These are phyloP conservation scores for Xylaria sp. DNA, from an alignment of 2,329 filamentous ascomycete genomes.

Conservation along the genomic window DNA sequence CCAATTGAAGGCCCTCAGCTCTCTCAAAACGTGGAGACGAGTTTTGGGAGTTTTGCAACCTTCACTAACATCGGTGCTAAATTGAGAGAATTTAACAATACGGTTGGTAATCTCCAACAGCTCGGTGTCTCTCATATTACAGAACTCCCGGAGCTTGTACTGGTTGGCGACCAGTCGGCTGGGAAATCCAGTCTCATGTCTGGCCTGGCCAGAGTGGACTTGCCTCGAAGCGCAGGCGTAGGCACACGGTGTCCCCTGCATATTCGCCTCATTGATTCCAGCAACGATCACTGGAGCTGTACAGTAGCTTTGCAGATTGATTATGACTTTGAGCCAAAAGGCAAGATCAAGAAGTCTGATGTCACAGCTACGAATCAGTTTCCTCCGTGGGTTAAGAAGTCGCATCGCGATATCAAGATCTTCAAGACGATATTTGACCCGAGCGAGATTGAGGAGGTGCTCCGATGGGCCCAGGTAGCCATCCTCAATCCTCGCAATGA, in stretches of 20 bases:
- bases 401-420: slow-evolving; percentile 58
- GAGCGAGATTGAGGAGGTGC: slow-evolving; percentile 71
- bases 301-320: slow-evolving; percentile 72
- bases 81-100: slow-evolving; percentile 73
- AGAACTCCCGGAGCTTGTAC: slow-evolving; percentile 79
- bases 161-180: slow-evolving; percentile 86
- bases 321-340: slow-evolving; percentile 65
- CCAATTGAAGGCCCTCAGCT: slow-evolving; percentile 38
- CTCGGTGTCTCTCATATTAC: slow-evolving; percentile 79
- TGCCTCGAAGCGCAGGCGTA: slow-evolving; percentile 61
- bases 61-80: slow-evolving; percentile 69
- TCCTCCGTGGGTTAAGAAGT: slow-evolving; percentile 71
- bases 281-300: slow-evolving; percentile 72
- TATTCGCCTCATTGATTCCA: slow-evolving; percentile 73
- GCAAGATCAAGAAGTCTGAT: slow-evolving; percentile 57
- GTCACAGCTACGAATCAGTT: slow-evolving; percentile 66
- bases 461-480: slow-evolving; percentile 81
- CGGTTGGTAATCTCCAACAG: slow-evolving; percentile 74
- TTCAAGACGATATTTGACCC: slow-evolving; percentile 75
- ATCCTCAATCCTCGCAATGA: slow-evolving; percentile 74
- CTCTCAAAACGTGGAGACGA: slow-evolving; percentile 45
- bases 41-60: slow-evolving; percentile 50
- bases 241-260: slow-evolving; percentile 86
- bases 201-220: slow-evolving; percentile 66
- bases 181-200: slow-evolving; percentile 76